Evolutionary conservation across 805 yeast genomes (phyloP), one percentile per base, ranked within the genome.

Genomic region (Wickerhamiella domercqiae): DNA sequence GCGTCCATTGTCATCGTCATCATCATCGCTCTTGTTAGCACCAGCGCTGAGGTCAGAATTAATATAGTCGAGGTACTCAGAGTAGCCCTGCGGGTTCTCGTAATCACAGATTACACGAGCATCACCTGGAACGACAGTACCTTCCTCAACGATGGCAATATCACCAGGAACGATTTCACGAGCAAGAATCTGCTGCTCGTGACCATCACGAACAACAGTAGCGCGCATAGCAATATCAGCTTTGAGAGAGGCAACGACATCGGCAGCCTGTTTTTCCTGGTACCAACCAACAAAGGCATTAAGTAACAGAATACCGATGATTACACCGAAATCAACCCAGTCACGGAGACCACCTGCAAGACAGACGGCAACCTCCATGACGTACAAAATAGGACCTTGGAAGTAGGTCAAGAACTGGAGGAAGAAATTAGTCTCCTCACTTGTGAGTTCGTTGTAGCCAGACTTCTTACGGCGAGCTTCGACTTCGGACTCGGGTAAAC

Each of bases 291-390:
- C 94, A 59, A 69, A 66, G 49, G 94, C 94, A 67, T 84, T 84
- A 61, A 84, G 74, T 66, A 77, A 53, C 57, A 84, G 69, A 56
- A 84, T 68, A 69, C 79, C 94, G 64, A 81, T 75, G 60, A 84
- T 84, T 60, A 84, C 94, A 78, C 95, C 95, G 70, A 83, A 83
- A 74, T 83, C 94, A 56, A 84, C 90, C 95, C 95, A 84, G 70
- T 83, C 94, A 69, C 83, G 83, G 54, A 82, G 70, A 79, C 93
- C 94, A 49, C 93, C 93, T 56, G 94, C 94, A 63, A 82, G 68
- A 47, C 80, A 68, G 52, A 93, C 94, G 57, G 94, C 94, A 55
- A 86, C 80, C 68, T 82, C 94, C 94, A 82, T 82, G 59, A 81
- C 93, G 75, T 82, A 82, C 67, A 81, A 90, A 63, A 82, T 80